Percentiles rank a stretch among this genome's conserved stretches.
Conservation (phyloP, 371 early-diverging fungal species). For the Phascolomyces articulosus region DNA sequence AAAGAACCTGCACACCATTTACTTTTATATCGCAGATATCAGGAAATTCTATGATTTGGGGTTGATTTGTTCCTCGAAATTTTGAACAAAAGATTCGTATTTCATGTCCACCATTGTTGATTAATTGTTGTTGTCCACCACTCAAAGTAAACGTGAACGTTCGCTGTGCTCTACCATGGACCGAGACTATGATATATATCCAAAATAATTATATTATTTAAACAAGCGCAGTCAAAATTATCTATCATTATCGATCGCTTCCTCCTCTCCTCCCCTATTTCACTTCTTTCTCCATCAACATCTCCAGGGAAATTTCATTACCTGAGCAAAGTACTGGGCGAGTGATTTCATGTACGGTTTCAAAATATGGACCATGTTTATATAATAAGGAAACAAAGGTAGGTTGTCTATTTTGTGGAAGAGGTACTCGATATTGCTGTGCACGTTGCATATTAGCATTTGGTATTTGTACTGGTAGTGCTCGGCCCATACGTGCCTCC, state of each 20-base stretch:
- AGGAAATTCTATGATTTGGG: slow-evolving; percentile 17
- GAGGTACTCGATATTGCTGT: too few relatives aligned
- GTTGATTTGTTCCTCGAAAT: neutral
- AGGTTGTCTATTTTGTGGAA: too few relatives aligned
- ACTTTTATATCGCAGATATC: slow-evolving; percentile 31
- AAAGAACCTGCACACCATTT: slow-evolving; percentile 39
- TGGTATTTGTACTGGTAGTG: too few relatives aligned
- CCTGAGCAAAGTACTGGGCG: neutral
- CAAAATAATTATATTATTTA: too few relatives aligned
- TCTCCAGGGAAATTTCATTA: too few relatives aligned
- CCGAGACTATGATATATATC: neutral
- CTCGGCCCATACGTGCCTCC: too few relatives aligned
- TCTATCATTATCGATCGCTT: too few relatives aligned
- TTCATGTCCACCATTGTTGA: neutral
- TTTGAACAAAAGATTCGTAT: neutral
- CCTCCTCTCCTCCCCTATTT: too few relatives aligned
- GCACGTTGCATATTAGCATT: too few relatives aligned
- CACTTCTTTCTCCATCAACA: too few relatives aligned
- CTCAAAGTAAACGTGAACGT: neutral
- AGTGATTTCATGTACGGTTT: neutral
- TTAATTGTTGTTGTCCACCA: neutral
- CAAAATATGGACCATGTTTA: neutral
- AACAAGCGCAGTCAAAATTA: too few relatives aligned
- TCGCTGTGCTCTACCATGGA: neutral
- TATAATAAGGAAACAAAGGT: too few relatives aligned